These are phyloP conservation scores for Candida sanyaensis DNA, from an alignment of 1,139 yeast genomes.

Conservation along the genomic window DNA sequence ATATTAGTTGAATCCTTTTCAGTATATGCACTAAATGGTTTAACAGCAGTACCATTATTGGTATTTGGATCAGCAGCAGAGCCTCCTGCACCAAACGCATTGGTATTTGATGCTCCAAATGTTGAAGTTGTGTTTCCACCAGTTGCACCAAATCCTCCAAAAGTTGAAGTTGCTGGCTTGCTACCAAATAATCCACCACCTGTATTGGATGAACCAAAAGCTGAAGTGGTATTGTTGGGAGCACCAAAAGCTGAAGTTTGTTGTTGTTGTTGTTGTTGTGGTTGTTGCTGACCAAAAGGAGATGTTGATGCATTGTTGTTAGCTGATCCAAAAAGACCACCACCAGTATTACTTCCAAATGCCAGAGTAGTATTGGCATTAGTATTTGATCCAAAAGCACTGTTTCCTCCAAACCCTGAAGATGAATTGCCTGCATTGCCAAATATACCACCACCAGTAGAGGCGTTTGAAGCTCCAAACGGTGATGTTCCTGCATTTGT, in stretches of 20 bases:
- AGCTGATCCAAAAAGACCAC: conserved; percentile 30
- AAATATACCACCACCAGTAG: conserved; percentile 15
- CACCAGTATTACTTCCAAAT: conserved; percentile 25
- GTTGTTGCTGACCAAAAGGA: conserved; percentile 20
- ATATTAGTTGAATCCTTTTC: conserved; percentile 75
- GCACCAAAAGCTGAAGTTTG: conserved; percentile 19
- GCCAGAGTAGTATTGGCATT: conserved; percentile 12
- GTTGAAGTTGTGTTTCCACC: conserved; percentile 21
- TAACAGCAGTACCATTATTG: conserved; percentile 71
- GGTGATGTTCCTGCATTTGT: conserved; percentile 28
- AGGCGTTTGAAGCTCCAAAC: conserved; percentile 31
- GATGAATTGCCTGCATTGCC: conserved; percentile 14
- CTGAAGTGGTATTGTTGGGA: conserved; percentile 20
- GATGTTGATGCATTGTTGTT: conserved; percentile 17
- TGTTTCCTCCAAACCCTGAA: conserved; percentile 17
- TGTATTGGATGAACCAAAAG: conserved; percentile 14
- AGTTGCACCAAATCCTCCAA: conserved; percentile 27
- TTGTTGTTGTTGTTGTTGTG: conserved; percentile 8
- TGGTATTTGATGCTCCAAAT: conserved; percentile 23
- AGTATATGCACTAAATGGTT: conserved; percentile 61
- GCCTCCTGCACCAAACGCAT: conserved; percentile 21
- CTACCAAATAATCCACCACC: conserved; percentile 37
- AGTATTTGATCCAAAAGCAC: conserved; percentile 20
- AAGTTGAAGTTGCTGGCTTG: conserved; percentile 17
- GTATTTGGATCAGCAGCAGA: conserved; percentile 37